These are phyloP conservation scores for Ploettnerulaceae sp. DNA, from an alignment of 2,329 filamentous ascomycete genomes.

Conservation along the genomic window DNA sequence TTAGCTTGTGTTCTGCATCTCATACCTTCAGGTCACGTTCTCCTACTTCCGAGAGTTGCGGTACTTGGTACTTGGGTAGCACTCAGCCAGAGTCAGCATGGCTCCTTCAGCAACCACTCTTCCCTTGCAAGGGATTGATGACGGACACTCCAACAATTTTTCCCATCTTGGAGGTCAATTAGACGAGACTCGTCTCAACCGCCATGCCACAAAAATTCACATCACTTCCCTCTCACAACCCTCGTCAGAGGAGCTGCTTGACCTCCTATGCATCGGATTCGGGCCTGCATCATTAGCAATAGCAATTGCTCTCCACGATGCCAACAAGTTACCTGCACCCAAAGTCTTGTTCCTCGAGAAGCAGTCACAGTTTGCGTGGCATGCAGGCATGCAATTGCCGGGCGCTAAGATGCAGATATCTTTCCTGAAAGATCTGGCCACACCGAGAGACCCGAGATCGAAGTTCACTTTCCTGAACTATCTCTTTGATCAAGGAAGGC, in stretches of 20 bases:
- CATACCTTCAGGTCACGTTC: slow-evolving; percentile 9
- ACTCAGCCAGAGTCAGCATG: slow-evolving; percentile 18
- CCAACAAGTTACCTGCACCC: slow-evolving; percentile 51
- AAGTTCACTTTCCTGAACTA: slow-evolving; percentile 97
- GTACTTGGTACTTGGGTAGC: not conserved
- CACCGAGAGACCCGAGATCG: slow-evolving; percentile 78
- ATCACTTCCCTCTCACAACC: not conserved
- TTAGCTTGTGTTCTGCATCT: not conserved
- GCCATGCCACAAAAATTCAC: slow-evolving; percentile 7
- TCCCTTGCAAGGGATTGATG: slow-evolving; percentile 11
- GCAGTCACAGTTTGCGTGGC: slow-evolving; percentile 81
- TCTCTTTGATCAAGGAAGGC: slow-evolving; percentile 71
- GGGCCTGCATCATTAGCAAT: slow-evolving; percentile 87
- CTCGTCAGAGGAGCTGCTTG: slow-evolving; percentile 3
- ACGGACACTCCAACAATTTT: slow-evolving; percentile 2
- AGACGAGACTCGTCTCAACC: slow-evolving; percentile 7
- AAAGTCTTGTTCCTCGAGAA: slow-evolving; percentile 86
- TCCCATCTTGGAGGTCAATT: slow-evolving; percentile 5
- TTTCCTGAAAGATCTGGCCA: slow-evolving; percentile 93
- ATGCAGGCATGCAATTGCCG: slow-evolving; percentile 89
- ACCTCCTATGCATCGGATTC: slow-evolving; percentile 82
- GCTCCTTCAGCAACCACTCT: slow-evolving; percentile 28
- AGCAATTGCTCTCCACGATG: slow-evolving; percentile 82
- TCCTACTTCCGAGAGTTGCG: not conserved
- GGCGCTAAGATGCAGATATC: slow-evolving; percentile 97